Evolutionary conservation across 257 asterid genomes (phyloP), one percentile per base, ranked within the genome.

Genomic region (Phtheirospermum japonicum): DNA sequence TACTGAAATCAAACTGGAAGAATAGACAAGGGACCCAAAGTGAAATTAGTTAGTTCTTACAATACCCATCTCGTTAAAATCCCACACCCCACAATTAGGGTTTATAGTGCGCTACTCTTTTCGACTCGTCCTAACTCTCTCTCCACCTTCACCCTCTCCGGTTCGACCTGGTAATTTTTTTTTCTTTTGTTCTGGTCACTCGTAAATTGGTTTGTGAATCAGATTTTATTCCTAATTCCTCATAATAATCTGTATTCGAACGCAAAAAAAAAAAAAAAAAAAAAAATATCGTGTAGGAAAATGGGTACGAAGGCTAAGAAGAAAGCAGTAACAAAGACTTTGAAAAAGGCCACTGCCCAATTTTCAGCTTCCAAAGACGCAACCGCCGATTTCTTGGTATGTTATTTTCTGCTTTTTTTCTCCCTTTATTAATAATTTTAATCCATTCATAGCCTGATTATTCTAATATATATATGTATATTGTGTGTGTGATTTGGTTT

Each of bases 351-450:
- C 0, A 73, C 91, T 7, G 74, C 80, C 16, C 71, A 75, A 59
- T 65, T 76, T 37, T 73, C 87, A 13, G 71, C 76, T 57, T 40
- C 83, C 68, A 82, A 68, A 60, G 84, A 69, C 18, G 81, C 72
- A 5, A 52, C 81, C 19, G 73, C 76, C 64, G 94, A 87, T 70
- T 87, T 74, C 70, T 63, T 89, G 92, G 95, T 89, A 59, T 9
- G 57, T 1, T 36, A 11, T 11, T 18, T 56, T 34, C 19, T 31
- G 0, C 16, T 6, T 10, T 19, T 18, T 19, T 18, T 23, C 2
- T 42, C 8, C 40, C 19, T 42, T 42, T 9, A 42, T 42, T 12
- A 11, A 17, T 18, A 4, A 49, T 18, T 16, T 2, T 17, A 16
- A 49, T 49, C 28, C 28, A 49, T 49, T 49, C 55, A 49, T 8